Evolutionary conservation across 108 stramenopile genomes (phyloP).

Genomic region (Stephanodiscus minutulus): DNA sequence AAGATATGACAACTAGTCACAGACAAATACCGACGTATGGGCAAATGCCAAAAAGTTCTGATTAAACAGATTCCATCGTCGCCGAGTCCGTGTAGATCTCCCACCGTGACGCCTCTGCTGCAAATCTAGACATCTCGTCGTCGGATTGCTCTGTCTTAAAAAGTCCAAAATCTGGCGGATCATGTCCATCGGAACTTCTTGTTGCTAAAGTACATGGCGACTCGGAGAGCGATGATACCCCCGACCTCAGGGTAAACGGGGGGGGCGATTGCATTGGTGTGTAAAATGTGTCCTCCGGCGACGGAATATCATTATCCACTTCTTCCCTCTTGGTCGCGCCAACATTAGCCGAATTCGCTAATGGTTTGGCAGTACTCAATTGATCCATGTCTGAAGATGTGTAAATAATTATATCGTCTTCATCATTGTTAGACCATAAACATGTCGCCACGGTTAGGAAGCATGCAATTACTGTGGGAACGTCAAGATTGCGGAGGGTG

Average conservation of each 20-base stretch:
- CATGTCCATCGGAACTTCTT: neutral
- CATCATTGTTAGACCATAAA: conserved; percentile 3
- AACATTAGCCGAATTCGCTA: neutral
- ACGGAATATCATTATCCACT: conserved; percentile 1
- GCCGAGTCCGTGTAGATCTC: too few species aligned
- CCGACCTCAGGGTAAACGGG: neutral
- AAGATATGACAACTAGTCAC: too few species aligned
- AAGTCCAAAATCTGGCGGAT: neutral
- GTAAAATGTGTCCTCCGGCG: neutral
- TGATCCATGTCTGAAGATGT: neutral
- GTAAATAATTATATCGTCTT: neutral
- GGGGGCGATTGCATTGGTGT: neutral
- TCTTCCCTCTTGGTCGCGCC: neutral
- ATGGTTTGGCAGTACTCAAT: neutral
- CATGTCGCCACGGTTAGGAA: neutral
- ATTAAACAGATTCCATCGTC: too few species aligned
- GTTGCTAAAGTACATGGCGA: conserved; percentile 9
- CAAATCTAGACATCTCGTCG: neutral
- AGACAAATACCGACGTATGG: too few species aligned
- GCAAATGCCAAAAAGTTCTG: too few species aligned
- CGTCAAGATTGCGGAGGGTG: neutral
- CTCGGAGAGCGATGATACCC: conserved; percentile 24
- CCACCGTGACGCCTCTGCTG: neutral
- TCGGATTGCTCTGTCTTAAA: neutral
- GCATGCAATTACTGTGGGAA: neutral